A percentile compares a stretch with the other conserved stretches of the same genome.
These are phyloP conservation scores for Macrolepiota fuliginosa DNA, from an alignment of 768 basidiomycete species.

Conservation along the genomic window DNA sequence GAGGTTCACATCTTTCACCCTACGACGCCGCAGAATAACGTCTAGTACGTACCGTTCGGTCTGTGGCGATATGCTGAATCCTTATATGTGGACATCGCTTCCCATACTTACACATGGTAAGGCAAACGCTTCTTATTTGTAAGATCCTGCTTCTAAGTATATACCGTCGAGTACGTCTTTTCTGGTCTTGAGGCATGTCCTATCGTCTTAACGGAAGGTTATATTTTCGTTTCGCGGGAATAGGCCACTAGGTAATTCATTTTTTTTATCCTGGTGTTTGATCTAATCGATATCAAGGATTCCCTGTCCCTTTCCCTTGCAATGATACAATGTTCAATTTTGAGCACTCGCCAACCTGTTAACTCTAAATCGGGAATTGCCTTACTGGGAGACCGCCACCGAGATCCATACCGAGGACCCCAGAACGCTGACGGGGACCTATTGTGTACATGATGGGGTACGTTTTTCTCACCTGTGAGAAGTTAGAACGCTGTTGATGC, in stretches of 20 bases:
- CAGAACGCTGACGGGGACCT: background rate
- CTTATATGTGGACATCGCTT: background rate
- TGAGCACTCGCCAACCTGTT: background rate
- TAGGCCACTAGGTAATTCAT: too few relatives aligned
- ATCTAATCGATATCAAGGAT: too few relatives aligned
- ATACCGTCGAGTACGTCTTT: background rate
- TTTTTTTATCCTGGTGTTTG: too few relatives aligned
- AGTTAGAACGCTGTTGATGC: background rate
- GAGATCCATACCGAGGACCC: background rate
- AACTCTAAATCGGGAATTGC: background rate
- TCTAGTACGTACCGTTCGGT: background rate
- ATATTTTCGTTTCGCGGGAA: background rate
- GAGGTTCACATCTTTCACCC: too few relatives aligned
- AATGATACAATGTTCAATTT: background rate
- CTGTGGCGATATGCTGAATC: background rate
- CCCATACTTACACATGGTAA: background rate
- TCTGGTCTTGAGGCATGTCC: background rate
- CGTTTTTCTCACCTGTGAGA: constrained; percentile 1
- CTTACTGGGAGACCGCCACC: background rate
- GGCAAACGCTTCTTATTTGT: background rate
- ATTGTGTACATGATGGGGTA: background rate
- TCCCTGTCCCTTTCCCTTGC: too few relatives aligned
- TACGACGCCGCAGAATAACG: too few relatives aligned
- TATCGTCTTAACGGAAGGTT: background rate
- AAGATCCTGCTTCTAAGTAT: background rate